Conservation (phyloP, 1,284 basidiomycete species). For the Chondrostereum purpureum region DNA sequence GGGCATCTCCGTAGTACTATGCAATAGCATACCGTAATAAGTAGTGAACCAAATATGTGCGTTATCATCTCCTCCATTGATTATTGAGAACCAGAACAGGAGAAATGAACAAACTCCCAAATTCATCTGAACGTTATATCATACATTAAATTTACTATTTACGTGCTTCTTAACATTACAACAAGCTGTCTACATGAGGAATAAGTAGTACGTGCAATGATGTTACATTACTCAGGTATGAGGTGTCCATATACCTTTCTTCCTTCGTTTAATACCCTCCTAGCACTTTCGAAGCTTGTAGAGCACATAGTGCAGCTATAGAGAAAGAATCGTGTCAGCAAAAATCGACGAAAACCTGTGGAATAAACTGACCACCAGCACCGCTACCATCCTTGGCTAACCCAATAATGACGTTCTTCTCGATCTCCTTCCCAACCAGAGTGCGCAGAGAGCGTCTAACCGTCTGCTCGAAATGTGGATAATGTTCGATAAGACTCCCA, state of each 20-base stretch:
- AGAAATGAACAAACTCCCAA: too few relatives aligned
- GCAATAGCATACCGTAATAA: too few relatives aligned
- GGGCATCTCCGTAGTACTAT: constrained; percentile 59
- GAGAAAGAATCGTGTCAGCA: constrained; percentile 5
- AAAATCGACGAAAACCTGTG: constrained; percentile 8
- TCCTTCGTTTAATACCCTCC: background rate
- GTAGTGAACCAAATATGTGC: too few relatives aligned
- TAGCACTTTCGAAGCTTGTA: constrained; percentile 13
- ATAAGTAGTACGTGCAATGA: background rate
- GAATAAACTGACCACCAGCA: constrained; percentile 72
- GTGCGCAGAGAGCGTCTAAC: constrained; percentile 70
- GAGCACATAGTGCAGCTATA: constrained; percentile 52
- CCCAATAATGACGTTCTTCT: constrained; percentile 78
- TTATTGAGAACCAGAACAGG: too few relatives aligned
- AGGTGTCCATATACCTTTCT: background rate
- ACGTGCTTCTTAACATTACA: too few relatives aligned
- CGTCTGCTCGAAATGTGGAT: constrained; percentile 77
- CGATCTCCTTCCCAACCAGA: constrained; percentile 76
- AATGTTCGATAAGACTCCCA: constrained; percentile 80
- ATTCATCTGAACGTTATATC: too few relatives aligned
- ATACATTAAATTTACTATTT: too few relatives aligned
- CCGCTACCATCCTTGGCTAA: constrained; percentile 97
- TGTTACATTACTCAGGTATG: background rate
- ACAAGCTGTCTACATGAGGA: background rate
- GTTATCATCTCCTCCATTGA: too few relatives aligned